These are phyloP conservation scores for Adansonia digitata DNA, from an alignment of 345 rosid species.

Conservation along the genomic window DNA sequence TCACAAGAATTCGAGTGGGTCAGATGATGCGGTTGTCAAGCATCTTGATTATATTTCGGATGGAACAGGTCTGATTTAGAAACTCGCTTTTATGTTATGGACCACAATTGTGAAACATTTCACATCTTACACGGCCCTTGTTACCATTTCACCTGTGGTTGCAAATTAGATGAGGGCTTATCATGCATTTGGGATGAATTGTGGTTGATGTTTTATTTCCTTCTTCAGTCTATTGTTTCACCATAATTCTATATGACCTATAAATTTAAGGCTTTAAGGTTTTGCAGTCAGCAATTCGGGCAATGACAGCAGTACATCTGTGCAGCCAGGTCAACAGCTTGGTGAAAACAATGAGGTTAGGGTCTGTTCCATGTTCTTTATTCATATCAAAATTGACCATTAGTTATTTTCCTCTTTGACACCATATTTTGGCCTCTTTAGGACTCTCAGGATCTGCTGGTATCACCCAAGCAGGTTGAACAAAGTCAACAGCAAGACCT, in stretches of 20 bases:
- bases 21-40: background rate
- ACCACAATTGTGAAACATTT: background rate
- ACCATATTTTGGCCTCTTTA: conserved; percentile 1
- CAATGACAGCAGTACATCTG: conserved; percentile 11
- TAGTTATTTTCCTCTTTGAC: background rate
- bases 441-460: conserved; percentile 14
- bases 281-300: conserved; percentile 17
- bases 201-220: background rate
- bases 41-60: conserved; percentile 1
- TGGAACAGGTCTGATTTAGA: conserved; percentile 16
- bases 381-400: background rate
- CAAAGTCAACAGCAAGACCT: background rate
- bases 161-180: background rate
- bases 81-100: background rate
- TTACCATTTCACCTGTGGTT: background rate
- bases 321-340: conserved; percentile 15
- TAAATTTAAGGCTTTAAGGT: conserved; percentile 5
- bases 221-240: background rate
- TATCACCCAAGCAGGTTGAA: conserved; percentile 17
- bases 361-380: background rate
- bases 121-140: background rate
- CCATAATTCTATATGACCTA: background rate
- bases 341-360: conserved; percentile 25
- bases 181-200: background rate
- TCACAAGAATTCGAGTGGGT: conserved; percentile 3